phyloP scores from a whole-genome alignment of 2,329 filamentous ascomycete species.

The Epichloe baconii region DNA sequence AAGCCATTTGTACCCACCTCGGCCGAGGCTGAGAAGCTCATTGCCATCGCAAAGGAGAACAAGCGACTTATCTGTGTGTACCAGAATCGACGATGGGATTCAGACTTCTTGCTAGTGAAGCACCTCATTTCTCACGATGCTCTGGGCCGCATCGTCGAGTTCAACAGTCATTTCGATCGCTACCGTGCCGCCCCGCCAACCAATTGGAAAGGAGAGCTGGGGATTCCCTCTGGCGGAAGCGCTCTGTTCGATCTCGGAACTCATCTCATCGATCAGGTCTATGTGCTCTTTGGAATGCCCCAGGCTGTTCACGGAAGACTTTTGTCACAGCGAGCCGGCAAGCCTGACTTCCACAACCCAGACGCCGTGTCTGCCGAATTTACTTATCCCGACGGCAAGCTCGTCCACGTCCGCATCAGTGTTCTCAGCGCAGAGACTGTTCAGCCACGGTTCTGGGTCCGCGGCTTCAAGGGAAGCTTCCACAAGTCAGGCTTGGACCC shows the following conservation, averaged over 20 bases:
- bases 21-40: constrained; percentile 52
- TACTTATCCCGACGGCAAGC: constrained; percentile 47
- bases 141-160: constrained; percentile 63
- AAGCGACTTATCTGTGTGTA: constrained; percentile 51
- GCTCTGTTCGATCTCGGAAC: constrained; percentile 63
- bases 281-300: constrained; percentile 57
- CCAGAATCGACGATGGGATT: constrained; percentile 67
- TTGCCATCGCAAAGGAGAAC: constrained; percentile 37
- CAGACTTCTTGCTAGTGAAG: constrained; percentile 59
- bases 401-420: constrained; percentile 57
- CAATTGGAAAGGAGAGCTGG: constrained; percentile 53
- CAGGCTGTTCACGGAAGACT: constrained; percentile 54
- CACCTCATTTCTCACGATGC: constrained; percentile 45
- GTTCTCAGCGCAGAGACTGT: constrained; percentile 54
- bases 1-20: constrained; percentile 70
- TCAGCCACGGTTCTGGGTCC: constrained; percentile 65
- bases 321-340: constrained; percentile 46
- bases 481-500: constrained; percentile 59
- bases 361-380: constrained; percentile 52
- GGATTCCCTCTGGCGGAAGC: constrained; percentile 49
- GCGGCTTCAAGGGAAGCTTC: constrained; percentile 62
- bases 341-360: constrained; percentile 32
- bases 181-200: constrained; percentile 47
- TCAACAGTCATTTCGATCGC: constrained; percentile 70
- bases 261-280: constrained; percentile 65